Conservation (phyloP, 257 asterid species). For the Forsythia viridissima region DNA sequence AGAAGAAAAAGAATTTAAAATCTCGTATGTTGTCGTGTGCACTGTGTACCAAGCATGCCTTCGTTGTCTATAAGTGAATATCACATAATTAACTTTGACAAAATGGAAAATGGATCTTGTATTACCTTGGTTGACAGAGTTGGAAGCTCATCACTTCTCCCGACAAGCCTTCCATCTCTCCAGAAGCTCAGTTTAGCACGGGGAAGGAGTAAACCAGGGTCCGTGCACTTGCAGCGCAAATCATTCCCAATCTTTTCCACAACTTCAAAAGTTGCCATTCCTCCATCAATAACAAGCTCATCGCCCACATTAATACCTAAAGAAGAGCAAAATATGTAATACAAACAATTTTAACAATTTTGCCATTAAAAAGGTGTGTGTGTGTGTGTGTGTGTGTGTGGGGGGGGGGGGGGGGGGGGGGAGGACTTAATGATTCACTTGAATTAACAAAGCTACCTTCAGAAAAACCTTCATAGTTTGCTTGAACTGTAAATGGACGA, state of each 20-base stretch:
- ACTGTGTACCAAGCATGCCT: too few species aligned
- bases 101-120: not conserved
- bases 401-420: too few species aligned
- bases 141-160: conserved; percentile 57
- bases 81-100: not conserved
- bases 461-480: conserved; percentile 67
- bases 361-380: not conserved
- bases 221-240: conserved; percentile 74
- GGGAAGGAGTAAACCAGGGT: conserved; percentile 76
- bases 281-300: conserved; percentile 82
- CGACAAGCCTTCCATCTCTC: conserved; percentile 76
- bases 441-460: conserved; percentile 50
- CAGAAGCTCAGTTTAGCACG: conserved; percentile 82
- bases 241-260: conserved; percentile 66
- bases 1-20: too few species aligned
- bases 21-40: too few species aligned
- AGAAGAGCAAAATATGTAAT: not conserved
- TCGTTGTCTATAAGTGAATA: not conserved
- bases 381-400: too few species aligned
- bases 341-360: not conserved
- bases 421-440: not conserved
- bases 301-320: conserved; percentile 73
- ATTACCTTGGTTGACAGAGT: conserved; percentile 68
- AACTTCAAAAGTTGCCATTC: conserved; percentile 84
- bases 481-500: conserved; percentile 72